Conservation (phyloP, 495 filamentous ascomycete genomes). For the Xylaria scruposa region DNA sequence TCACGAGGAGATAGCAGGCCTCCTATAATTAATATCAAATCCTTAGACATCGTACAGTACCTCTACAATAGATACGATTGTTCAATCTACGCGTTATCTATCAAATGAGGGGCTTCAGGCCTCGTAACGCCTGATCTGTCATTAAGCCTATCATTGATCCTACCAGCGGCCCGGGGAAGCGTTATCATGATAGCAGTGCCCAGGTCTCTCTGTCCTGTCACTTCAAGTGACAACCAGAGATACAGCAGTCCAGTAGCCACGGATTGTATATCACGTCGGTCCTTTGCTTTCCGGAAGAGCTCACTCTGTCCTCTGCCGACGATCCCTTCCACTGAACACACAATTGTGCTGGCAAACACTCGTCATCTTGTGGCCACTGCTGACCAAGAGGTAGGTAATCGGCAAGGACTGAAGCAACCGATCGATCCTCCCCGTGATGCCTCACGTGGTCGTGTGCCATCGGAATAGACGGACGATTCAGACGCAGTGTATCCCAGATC, state of each 20-base stretch:
- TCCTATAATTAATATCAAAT: not conserved
- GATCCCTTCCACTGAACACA: not conserved
- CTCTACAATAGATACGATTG: not conserved
- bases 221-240: slow-evolving; percentile 12
- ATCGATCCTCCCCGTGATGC: not conserved
- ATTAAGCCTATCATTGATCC: not conserved
- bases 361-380: not conserved
- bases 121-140: not conserved
- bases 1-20: slow-evolving; percentile 21
- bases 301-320: not conserved
- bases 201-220: slow-evolving; percentile 5
- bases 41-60: too few species aligned
- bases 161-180: not conserved
- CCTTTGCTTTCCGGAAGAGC: not conserved
- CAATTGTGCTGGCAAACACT: not conserved
- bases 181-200: slow-evolving; percentile 20
- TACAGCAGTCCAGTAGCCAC: not conserved
- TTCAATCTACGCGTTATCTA: slow-evolving; percentile 8
- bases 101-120: not conserved
- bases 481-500: slow-evolving; percentile 7
- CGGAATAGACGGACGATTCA: slow-evolving; percentile 7
- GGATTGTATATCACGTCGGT: not conserved
- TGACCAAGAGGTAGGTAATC: not conserved
- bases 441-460: slow-evolving; percentile 17
- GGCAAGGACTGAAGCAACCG: not conserved